Evolutionary conservation across 805 yeast genomes (phyloP), one percentile per base, ranked within the genome.

Genomic region (Nakazawaea siamensis): DNA sequence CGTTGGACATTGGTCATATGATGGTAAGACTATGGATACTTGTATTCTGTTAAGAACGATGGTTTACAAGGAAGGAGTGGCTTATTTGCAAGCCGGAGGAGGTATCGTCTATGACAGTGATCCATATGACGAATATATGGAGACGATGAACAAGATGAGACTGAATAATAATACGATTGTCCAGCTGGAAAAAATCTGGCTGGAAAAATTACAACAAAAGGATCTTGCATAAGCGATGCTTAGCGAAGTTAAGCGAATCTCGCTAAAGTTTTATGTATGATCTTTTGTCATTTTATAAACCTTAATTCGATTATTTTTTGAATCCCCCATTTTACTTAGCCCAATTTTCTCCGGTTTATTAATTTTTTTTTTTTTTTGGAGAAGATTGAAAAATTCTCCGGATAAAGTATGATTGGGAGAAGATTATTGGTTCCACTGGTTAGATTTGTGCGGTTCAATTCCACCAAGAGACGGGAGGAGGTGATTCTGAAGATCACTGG

Each of bases 51-150:
- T 92, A 48, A 75, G 99, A 61, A 92, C 99, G 0, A 90, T 92
- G 98, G 87, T 92, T 29, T 80, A 73, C 53, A 92, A 92, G 54
- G 85, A 90, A 46, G 90, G 88, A 18, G 66, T 73, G 34, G 97
- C 96, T 0, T 90, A 87, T 50, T 66, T 92, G 47, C 99, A 92
- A 66, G 97, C 98, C 2, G 98, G 99, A 44, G 99, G 99, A 38
- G 99, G 99, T 40, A 92, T 92, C 54, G 98, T 92, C 17, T 80
- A 67, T 55, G 98, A 92, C 55, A 81, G 94, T 43, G 97, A 92
- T 55, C 95, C 94, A 38, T 77, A 80, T 49, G 98, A 90, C 43
- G 98, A 92, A 63, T 92, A 87, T 57, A 65, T 87, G 31, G 98
- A 92, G 64, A 92, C 97, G 2, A 80, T 92, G 81, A 92, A 92